Percentiles rank a stretch among this genome's conserved stretches.
phyloP scores from a whole-genome alignment of 2,329 filamentous ascomycete species.

The Gremmenia infestans region DNA sequence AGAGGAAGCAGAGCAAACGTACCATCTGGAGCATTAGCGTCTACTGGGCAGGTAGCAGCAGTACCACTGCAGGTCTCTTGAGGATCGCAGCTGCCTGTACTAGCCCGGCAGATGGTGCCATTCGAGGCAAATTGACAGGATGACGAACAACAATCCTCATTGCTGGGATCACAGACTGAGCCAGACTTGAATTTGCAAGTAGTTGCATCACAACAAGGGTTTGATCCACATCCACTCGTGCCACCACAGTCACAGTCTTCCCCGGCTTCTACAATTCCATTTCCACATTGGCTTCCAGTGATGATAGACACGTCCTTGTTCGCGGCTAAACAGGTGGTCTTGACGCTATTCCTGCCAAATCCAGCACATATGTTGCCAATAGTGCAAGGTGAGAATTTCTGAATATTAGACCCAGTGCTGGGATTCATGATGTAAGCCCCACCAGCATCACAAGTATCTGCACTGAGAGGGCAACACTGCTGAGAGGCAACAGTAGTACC shows the following conservation, averaged over 20 bases:
- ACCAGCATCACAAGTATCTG: slow-evolving; percentile 64
- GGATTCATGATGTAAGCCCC: slow-evolving; percentile 95
- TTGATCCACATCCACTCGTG: slow-evolving; percentile 60
- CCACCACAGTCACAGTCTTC: slow-evolving; percentile 98
- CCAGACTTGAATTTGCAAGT: slow-evolving; percentile 76
- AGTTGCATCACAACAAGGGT: slow-evolving; percentile 75
- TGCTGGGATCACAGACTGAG: slow-evolving; percentile 74
- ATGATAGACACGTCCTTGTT: slow-evolving; percentile 82
- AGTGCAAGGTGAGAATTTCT: slow-evolving; percentile 78
- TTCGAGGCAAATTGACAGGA: slow-evolving; percentile 62
- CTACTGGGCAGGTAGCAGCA: slow-evolving; percentile 66
- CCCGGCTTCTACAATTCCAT: slow-evolving; percentile 90
- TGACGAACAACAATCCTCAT: slow-evolving; percentile 73
- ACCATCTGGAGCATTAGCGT: slow-evolving; percentile 66
- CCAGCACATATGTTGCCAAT: slow-evolving; percentile 93
- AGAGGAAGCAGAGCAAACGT: slow-evolving; percentile 9
- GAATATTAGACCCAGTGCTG: slow-evolving; percentile 68
- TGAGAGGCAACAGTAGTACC: slow-evolving; percentile 53
- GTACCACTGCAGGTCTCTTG: slow-evolving; percentile 76
- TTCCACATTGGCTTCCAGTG: slow-evolving; percentile 81
- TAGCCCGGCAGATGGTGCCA: slow-evolving; percentile 73
- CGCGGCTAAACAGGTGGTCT: slow-evolving; percentile 71
- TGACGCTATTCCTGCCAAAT: slow-evolving; percentile 70
- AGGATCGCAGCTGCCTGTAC: slow-evolving; percentile 78
- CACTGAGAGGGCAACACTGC: slow-evolving; percentile 74